Conservation (phyloP, 768 basidiomycete species). For the Lentinula guzmanii region DNA sequence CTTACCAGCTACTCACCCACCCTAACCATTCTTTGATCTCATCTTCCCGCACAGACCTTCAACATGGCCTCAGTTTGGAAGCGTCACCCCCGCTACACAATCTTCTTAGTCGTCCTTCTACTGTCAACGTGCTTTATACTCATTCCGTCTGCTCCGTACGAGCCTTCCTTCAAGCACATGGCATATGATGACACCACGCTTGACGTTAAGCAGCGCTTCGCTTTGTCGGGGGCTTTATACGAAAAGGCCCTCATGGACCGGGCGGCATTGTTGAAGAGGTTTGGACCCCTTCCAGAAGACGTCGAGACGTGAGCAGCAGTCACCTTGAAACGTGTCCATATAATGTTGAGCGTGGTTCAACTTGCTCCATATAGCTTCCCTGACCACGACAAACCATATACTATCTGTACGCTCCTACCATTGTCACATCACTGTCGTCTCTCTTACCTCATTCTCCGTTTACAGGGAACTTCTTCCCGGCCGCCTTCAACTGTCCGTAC, state of each 20-base stretch:
- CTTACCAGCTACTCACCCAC: neutral
- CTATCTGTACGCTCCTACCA: neutral
- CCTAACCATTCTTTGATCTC: neutral
- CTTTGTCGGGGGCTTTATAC: neutral
- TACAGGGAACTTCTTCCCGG: slow-evolving; percentile 43
- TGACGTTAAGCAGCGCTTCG: neutral
- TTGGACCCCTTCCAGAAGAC: neutral
- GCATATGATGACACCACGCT: neutral
- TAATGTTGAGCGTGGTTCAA: neutral
- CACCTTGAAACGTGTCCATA: neutral
- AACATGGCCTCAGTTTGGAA: slow-evolving; percentile 3
- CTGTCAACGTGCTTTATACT: neutral
- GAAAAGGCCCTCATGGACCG: neutral
- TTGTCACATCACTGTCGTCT: neutral
- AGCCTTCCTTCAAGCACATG: neutral
- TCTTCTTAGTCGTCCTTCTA: neutral
- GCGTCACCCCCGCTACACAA: neutral
- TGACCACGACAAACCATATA: slow-evolving; percentile 1
- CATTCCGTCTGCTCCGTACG: neutral
- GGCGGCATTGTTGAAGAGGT: neutral
- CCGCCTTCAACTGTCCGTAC: slow-evolving; percentile 47
- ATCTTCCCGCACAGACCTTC: neutral
- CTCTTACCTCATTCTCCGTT: neutral
- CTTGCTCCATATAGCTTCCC: neutral
- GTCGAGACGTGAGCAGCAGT: neutral